Evolutionary conservation across 768 basidiomycete genomes (phyloP).

Genomic region (Auricularia sp.): DNA sequence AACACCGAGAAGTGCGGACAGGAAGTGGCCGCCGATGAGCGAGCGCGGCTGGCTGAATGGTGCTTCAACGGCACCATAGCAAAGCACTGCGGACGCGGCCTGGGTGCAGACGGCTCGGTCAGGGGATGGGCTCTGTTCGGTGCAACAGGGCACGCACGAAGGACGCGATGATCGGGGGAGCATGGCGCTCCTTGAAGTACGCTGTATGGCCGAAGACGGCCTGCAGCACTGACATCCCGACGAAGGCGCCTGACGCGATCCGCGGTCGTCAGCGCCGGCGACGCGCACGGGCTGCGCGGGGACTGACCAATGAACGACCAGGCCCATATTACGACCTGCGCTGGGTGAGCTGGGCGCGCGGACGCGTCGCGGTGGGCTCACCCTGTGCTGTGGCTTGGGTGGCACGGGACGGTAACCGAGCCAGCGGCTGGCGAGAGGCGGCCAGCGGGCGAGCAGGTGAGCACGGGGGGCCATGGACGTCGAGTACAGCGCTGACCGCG

Average conservation of each 20-base stretch:
- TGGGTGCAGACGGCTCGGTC: slow-evolving; percentile 14
- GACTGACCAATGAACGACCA: slow-evolving; percentile 40
- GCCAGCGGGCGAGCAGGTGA: slow-evolving; percentile 24
- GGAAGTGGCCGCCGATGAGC: slow-evolving; percentile 42
- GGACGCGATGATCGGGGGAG: slow-evolving; percentile 39
- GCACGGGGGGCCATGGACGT: neutral
- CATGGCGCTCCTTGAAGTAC: slow-evolving; percentile 37
- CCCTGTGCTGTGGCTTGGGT: slow-evolving; percentile 9
- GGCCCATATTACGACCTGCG: slow-evolving; percentile 32
- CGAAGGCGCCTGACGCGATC: slow-evolving; percentile 25
- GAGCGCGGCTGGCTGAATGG: slow-evolving; percentile 46
- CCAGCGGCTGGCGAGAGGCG: slow-evolving; percentile 32
- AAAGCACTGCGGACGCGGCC: slow-evolving; percentile 48
- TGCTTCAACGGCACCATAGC: slow-evolving; percentile 43
- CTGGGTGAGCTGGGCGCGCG: slow-evolving; percentile 13
- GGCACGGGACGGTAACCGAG: slow-evolving; percentile 33
- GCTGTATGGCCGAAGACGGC: slow-evolving; percentile 38
- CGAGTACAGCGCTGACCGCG: neutral
- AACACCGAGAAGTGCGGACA: slow-evolving; percentile 39
- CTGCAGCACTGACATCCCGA: slow-evolving; percentile 40
- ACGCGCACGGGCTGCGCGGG: neutral
- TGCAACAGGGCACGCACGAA: slow-evolving; percentile 28
- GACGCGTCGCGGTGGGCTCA: neutral
- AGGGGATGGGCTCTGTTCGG: neutral
- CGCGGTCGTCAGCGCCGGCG: neutral